Conservation (phyloP, 2,329 filamentous ascomycete genomes). For the Alternaria gansuensis region DNA sequence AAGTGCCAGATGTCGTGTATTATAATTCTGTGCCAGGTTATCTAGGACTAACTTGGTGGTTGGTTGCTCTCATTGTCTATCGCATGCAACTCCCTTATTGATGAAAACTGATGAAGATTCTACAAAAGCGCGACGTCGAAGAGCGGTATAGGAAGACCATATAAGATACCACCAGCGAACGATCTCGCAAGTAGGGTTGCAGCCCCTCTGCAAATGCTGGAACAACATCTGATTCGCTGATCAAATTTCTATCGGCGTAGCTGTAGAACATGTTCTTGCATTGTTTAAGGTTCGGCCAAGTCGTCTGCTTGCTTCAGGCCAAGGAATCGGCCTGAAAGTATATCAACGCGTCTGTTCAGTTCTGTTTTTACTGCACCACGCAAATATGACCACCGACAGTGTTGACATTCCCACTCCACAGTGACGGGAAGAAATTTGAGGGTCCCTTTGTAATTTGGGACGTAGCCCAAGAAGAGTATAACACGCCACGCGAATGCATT, state of each 20-base stretch:
- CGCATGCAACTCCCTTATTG: neutral
- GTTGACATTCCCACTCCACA: neutral
- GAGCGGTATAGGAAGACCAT: neutral
- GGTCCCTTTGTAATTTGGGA: neutral
- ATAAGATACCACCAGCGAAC: neutral
- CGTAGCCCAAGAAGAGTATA: neutral
- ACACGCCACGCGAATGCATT: neutral
- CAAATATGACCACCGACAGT: too few relatives aligned
- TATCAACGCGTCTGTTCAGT: too few relatives aligned
- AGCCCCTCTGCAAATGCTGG: neutral
- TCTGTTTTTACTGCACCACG: too few relatives aligned
- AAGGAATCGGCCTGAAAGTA: too few relatives aligned
- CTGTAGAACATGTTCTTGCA: too few relatives aligned
- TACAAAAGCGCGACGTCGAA: neutral
- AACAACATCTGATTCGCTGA: neutral
- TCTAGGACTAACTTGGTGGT: neutral
- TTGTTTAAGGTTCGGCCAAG: neutral
- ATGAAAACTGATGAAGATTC: neutral
- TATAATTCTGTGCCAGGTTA: neutral
- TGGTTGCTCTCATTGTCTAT: neutral
- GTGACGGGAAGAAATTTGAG: too few relatives aligned
- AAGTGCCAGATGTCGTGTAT: too few relatives aligned
- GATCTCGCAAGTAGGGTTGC: neutral
- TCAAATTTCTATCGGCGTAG: neutral
- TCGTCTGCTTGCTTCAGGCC: neutral